Percentiles rank a stretch among this genome's conserved stretches.
Evolutionary conservation across 2,329 filamentous ascomycete species (phyloP).

Genomic region (Colletotrichum trifolii): DNA sequence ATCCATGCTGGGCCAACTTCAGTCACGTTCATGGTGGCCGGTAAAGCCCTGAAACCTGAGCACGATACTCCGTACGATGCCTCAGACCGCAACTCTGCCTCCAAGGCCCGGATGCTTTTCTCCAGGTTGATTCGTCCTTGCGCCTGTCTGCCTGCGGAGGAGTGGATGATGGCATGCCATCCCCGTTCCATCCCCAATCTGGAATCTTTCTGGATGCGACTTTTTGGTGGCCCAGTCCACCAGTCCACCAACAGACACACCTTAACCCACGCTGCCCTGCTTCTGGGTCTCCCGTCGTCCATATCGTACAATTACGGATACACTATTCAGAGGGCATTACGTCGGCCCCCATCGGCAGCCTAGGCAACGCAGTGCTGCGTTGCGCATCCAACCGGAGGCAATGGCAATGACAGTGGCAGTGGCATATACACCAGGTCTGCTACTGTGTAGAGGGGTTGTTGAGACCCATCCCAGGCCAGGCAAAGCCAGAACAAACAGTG

Average conservation of each 20-base stretch:
- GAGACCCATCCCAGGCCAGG: conserved; percentile 9
- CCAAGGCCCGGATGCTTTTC: conserved; percentile 20
- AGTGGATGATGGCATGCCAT: conserved; percentile 3
- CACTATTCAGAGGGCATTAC: too few relatives aligned
- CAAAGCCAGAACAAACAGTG: conserved; percentile 30
- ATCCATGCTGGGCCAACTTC: too few relatives aligned
- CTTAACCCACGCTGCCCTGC: too few relatives aligned
- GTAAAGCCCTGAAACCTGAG: conserved; percentile 25
- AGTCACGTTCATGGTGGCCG: conserved; percentile 1
- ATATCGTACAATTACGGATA: too few relatives aligned
- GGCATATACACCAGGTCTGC: not conserved
- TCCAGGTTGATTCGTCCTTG: conserved; percentile 21
- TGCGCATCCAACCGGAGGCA: too few relatives aligned
- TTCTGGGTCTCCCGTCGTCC: too few relatives aligned
- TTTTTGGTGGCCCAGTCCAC: conserved; percentile 14
- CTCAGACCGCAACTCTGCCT: conserved; percentile 36
- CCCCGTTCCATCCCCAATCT: conserved; percentile 21
- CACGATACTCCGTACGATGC: conserved; percentile 12
- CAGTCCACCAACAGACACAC: not conserved
- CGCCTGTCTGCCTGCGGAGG: conserved; percentile 14
- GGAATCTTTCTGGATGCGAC: conserved; percentile 33
- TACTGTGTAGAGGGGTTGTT: not conserved
- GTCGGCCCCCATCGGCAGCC: too few relatives aligned
- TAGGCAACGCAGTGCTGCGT: too few relatives aligned
- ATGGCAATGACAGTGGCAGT: too few relatives aligned